Base-by-base conservation (phyloP, 331 rosid genomes). In the Quercus lobata region DNA sequence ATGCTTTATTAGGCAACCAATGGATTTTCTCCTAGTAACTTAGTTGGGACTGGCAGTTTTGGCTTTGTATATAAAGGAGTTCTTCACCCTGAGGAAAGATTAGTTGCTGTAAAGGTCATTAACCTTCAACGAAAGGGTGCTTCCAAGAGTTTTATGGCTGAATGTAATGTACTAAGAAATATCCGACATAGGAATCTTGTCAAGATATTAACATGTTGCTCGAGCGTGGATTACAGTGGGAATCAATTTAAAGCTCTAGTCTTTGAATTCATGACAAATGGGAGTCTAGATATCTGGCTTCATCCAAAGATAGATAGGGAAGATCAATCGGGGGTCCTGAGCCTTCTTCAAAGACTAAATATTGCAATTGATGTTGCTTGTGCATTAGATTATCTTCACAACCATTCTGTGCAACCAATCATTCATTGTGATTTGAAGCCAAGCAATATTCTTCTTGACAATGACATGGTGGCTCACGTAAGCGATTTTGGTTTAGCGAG, bases 351-450 rank as follows among this genome's bases (percentile, higher is more conserved):
- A 2, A 80, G 62, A 57, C 10, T 73, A 17, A 55, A 74, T 5
- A 52, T 80, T 74, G 74, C 16, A n/a, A 0, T 66, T 65, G 80
- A 84, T 77, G 87, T 90, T 37, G 90, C 89, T 37, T 55, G 37
- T 41, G 88, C 92, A 22, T 24, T 90, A 70, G 81, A 85, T 52
- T 88, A 90, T 79, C 84, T 88, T 79, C 92, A 83, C 74, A 69
- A 75, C 49, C 86, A 79, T 5, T 90, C 0, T 46, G 87, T 32
- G 79, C 88, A 69, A 4, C 69, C 75, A 25, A 25, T 85, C 14
- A 54, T 72, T 78, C 91, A 87, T 17, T 69, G 83, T 7, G 87
- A 86, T 61, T 16, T 84, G 46, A 74, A 78, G 71, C 79, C 88
- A 2, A 85, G 72, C 73, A 82, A 78, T 14, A 6, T 84, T 71